A percentile compares a stretch with the other conserved stretches of the same genome.
Conservation (phyloP, 2,329 filamentous ascomycete genomes). For the Thelonectria discophora region DNA sequence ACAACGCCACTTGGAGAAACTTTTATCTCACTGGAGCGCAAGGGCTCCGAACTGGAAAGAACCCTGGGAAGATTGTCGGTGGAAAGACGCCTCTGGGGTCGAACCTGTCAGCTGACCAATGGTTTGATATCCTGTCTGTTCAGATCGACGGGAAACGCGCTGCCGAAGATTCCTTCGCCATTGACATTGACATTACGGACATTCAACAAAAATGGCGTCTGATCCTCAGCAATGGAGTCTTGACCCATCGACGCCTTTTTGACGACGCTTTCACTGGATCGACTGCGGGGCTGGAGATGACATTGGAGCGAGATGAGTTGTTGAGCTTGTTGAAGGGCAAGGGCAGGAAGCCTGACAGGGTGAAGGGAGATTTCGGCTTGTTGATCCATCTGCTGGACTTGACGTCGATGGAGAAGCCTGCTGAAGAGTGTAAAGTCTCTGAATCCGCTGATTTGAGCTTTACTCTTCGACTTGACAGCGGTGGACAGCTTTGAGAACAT, state of each 20-base stretch:
- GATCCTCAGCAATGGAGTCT: slow-evolving; percentile 11
- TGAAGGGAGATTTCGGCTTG: slow-evolving; percentile 2
- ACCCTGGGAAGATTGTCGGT: slow-evolving; percentile 2
- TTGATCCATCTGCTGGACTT: slow-evolving; percentile 1
- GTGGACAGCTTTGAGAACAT: too few relatives aligned
- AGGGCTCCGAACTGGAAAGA: slow-evolving; percentile 3
- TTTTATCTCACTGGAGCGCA: slow-evolving; percentile 47
- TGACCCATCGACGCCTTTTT: slow-evolving; percentile 6
- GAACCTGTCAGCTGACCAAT: slow-evolving; percentile 12
- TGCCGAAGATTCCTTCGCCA: slow-evolving; percentile 1
- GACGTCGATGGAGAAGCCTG: neutral
- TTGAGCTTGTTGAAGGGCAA: slow-evolving; percentile 6
- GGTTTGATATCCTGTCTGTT: slow-evolving; percentile 13
- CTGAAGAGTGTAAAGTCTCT: neutral
- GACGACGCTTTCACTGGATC: neutral
- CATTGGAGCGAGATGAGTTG: slow-evolving; percentile 3
- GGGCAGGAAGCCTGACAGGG: neutral
- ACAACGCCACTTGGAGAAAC: slow-evolving; percentile 54
- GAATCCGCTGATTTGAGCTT: neutral
- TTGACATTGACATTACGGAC: slow-evolving; percentile 6
- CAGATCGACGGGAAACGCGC: slow-evolving; percentile 10
- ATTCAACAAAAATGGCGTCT: slow-evolving; percentile 13
- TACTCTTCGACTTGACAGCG: neutral
- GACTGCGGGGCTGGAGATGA: slow-evolving; percentile 2
- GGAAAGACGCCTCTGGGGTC: slow-evolving; percentile 9